Base-by-base conservation (phyloP, 192 early-diverging fungal genomes). In the Polychytrium aggregatum region DNA sequence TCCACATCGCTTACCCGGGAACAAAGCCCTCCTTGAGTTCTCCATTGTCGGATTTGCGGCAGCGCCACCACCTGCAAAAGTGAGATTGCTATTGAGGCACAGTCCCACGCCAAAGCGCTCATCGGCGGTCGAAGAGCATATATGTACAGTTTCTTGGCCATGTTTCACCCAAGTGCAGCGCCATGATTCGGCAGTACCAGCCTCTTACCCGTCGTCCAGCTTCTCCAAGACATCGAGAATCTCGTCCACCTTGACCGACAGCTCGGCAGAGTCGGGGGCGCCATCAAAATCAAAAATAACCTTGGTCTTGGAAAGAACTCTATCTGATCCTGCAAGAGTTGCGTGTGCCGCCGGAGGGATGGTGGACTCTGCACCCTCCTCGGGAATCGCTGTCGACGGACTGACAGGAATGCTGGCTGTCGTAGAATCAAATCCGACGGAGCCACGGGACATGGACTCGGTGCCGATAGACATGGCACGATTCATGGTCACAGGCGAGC, bases 231-330 rank as follows among this genome's bases (percentile, higher is more conserved):
- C 49, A 24, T 68, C 60, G 14, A 68, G n/a, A 30, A 25, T 46
- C 37, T 68, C 60, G 4, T 61, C 66, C 6, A 53, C 46, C 14
- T 11, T 31, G 5, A 62, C 60, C 9, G 45, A 48, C 29, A 68
- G 35, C 44, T 64, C 62, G 10, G 55, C 33, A 27, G 37, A 37
- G n/a, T 43, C 55, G 2, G 63, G 57, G 3, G 47, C 52, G 8
- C 53, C 66, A 35, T 59, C 54, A 45, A 60, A 68, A 47, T 68
- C 61, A 50, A 63, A 68, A 14, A 63, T n/a, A 57, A 63, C 48
- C 4, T 38, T 30, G 1, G 47, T 50, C 25, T 37, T 31, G 20
- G 43, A 1, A 48, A 54, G 14, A 7, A 54, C 52, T 10, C 21
- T 36, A 36, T 41, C 17, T 3, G 11, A 4, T 4, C 7, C 47